Base-by-base conservation (phyloP, 768 basidiomycete genomes). In the Termitomyces titanicus region DNA sequence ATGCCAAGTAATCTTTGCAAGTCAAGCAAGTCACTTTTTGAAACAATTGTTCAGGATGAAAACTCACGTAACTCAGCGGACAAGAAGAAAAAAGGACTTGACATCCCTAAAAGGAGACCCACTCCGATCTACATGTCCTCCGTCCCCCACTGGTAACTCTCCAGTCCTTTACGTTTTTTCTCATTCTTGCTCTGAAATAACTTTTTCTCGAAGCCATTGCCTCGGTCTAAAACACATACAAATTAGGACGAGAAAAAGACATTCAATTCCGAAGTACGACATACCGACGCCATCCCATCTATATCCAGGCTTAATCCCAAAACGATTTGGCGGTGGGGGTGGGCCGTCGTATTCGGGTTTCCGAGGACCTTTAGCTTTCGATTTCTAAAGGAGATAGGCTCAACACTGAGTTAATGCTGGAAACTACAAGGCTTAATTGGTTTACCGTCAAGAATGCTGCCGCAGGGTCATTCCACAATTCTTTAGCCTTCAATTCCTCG, bases 201-300 rank as follows among this genome's bases (percentile, higher is more conserved):
- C 63, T 93, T 94, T 75, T 89, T 91, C 75, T 98, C 96, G 63
- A 95, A 98, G 3, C 96, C 97, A 59, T 88, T 98, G 3, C 92
- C 83, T 53, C 94, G 82, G 67, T 98, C 94, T 94, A 61, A n/a
- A n/a, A n/a, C n/a, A 15, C 50, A 45, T 17, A 29, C 29, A 37
- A 46, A 33, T 20, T 54, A 27, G 53, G 9, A 6, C 35, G n/a
- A 54, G 34, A 13, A 18, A 47, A 47, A 13, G 42, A 18, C 43
- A 33, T 34, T 10, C 20, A 15, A 63, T 22, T 2, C 2, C 15
- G 5, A 25, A 27, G 15, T n/a, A 37, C 27, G 51, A 76, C 81
- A 60, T 58, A 93, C 95, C 95, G 59, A 98, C 97, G 27, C 97
- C 97, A 68, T 99, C 97, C 97, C 97, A 99, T 66, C 96, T 79